phyloP scores from a whole-genome alignment of 129 eudicot genomes.

The Deinandra increscens region DNA sequence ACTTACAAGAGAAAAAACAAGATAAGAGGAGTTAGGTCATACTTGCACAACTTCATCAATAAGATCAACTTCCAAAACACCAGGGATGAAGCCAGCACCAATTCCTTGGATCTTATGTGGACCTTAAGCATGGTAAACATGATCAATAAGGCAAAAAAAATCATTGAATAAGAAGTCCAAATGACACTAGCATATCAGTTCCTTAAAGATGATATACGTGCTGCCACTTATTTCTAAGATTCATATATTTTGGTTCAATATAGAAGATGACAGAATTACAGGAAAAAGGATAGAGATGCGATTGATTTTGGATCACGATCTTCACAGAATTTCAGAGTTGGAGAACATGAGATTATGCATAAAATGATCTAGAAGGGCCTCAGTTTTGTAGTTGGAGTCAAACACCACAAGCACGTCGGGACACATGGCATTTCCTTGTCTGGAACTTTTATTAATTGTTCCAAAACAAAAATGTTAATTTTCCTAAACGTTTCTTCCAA shows the following conservation, averaged over 20 bases:
- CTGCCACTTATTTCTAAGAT: background rate
- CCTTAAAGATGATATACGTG: constrained; percentile 4
- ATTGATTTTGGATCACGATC: background rate
- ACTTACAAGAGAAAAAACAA: background rate
- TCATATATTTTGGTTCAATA: background rate
- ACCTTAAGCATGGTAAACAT: constrained; percentile 44
- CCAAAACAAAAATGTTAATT: background rate
- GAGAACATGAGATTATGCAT: background rate
- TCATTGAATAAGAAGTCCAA: background rate
- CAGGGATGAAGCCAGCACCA: constrained; percentile 96
- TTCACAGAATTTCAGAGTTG: background rate
- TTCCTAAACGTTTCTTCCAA: background rate
- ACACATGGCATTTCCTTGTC: background rate
- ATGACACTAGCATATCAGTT: background rate
- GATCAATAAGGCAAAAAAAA: constrained; percentile 1
- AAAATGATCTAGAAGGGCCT: background rate
- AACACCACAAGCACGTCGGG: background rate
- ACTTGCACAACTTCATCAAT: constrained; percentile 92
- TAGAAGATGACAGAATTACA: background rate
- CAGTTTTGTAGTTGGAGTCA: background rate
- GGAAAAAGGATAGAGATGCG: background rate
- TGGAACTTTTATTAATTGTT: background rate
- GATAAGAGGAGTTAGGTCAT: constrained; percentile 22
- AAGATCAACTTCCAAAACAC: constrained; percentile 59
- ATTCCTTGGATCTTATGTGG: constrained; percentile 97